phyloP scores from a whole-genome alignment of 306 rosid species.

The Vicia villosa region DNA sequence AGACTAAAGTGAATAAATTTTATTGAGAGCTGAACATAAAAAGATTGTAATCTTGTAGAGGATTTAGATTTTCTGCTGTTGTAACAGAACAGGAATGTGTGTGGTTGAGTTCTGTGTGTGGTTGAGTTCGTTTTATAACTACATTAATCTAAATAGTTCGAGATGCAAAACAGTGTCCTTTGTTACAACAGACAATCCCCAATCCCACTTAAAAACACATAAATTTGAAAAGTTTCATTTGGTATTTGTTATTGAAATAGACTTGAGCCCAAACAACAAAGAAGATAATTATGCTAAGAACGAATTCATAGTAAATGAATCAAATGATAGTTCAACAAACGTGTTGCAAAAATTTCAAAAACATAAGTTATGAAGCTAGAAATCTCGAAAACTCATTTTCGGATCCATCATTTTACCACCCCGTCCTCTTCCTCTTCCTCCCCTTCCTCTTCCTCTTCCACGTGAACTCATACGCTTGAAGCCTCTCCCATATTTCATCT shows the following conservation, averaged over 20 bases:
- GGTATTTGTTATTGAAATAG: neutral
- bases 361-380: constrained; percentile 36
- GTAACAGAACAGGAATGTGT: no score
- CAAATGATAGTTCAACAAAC: constrained; percentile 14
- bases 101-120: no score
- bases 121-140: no score
- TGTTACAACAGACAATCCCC: no score
- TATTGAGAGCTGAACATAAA: no score
- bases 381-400: constrained; percentile 95
- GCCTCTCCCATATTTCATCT: constrained; percentile 85
- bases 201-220: no score
- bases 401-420: constrained; percentile 66
- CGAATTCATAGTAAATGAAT: constrained; percentile 13
- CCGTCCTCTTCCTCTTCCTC: constrained; percentile 63
- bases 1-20: no score
- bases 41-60: no score
- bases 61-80: no score
- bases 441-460: constrained; percentile 87
- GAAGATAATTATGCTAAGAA: neutral
- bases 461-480: constrained; percentile 53
- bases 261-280: neutral
- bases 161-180: no score
- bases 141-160: no score
- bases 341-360: neutral
- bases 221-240: neutral